These are phyloP conservation scores for Balamuthia mandrillaris DNA, from an alignment of 208 protist species.

Conservation along the genomic window DNA sequence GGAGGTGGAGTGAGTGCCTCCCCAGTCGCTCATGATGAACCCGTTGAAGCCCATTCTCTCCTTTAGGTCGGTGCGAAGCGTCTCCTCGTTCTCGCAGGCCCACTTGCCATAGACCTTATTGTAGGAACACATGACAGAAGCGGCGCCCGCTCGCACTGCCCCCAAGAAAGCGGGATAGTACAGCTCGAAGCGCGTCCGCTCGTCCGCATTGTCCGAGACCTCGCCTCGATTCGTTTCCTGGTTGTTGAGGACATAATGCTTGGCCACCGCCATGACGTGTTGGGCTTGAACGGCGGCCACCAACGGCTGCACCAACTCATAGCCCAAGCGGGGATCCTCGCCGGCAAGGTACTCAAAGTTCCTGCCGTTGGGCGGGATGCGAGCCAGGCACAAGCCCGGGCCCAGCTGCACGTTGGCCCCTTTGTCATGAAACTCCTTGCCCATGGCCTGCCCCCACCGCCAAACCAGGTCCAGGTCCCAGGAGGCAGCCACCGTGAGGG, in stretches of 20 bases:
- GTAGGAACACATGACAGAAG: constrained; percentile 67
- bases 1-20: constrained; percentile 64
- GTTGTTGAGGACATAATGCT: constrained; percentile 61
- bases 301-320: constrained; percentile 20
- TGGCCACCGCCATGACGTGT: constrained; percentile 23
- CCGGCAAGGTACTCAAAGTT: constrained; percentile 64
- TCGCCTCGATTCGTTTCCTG: constrained; percentile 48
- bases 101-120: constrained; percentile 56
- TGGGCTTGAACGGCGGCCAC: background rate
- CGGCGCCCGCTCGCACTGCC: constrained; percentile 61
- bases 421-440: constrained; percentile 44
- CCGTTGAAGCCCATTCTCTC: constrained; percentile 59
- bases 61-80: constrained; percentile 60
- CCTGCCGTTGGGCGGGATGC: background rate
- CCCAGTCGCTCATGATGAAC: constrained; percentile 61
- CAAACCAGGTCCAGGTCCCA: constrained; percentile 43
- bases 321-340: constrained; percentile 58
- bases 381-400: constrained; percentile 33
- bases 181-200: constrained; percentile 58
- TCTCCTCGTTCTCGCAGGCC: constrained; percentile 60
- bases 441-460: constrained; percentile 51
- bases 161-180: constrained; percentile 69
- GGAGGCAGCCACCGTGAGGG: constrained; percentile 54
- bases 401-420: constrained; percentile 58
- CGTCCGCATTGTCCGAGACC: background rate